These are phyloP conservation scores for Rhizopus stolonifer DNA, from an alignment of 371 early-diverging fungal species.

Conservation along the genomic window DNA sequence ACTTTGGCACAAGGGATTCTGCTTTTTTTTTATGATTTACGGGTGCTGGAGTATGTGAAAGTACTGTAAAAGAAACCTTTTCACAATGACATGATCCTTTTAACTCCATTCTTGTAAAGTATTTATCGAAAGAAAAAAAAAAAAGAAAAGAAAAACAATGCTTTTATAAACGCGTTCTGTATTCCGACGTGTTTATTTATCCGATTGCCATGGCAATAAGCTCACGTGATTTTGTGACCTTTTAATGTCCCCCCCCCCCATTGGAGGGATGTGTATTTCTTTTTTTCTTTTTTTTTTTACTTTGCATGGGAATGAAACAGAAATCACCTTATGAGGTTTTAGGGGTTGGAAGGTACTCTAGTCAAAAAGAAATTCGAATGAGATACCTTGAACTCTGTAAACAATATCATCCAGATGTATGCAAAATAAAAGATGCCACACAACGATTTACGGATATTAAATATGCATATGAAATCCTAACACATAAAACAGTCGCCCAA, in stretches of 20 bases:
- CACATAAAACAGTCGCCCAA: constrained; percentile 15
- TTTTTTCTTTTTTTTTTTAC: background rate
- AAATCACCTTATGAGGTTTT: constrained; percentile 32
- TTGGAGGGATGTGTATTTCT: too few species aligned
- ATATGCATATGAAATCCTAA: constrained; percentile 27
- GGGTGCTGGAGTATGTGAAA: constrained; percentile 38
- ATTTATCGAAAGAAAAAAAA: too few species aligned
- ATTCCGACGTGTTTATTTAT: too few species aligned
- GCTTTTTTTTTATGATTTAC: constrained; percentile 22
- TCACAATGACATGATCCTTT: constrained; percentile 56
- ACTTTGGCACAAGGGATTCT: too few species aligned
- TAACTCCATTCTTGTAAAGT: constrained; percentile 36
- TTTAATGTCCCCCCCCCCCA: too few species aligned
- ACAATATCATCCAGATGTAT: constrained; percentile 30
- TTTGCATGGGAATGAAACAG: constrained; percentile 5
- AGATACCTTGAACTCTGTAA: constrained; percentile 35
- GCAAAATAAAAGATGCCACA: constrained; percentile 1
- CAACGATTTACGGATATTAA: constrained; percentile 28
- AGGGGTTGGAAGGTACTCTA: constrained; percentile 23
- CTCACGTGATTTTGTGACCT: too few species aligned
- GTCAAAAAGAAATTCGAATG: constrained; percentile 32
- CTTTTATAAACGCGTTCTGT: too few species aligned
- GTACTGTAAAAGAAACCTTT: constrained; percentile 38
- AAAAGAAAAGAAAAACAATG: too few species aligned
- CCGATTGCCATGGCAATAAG: too few species aligned